Percentiles rank a stretch among this genome's conserved stretches.
Conservation (phyloP, 1,284 basidiomycete genomes). For the Ceratobasidium sp. region DNA sequence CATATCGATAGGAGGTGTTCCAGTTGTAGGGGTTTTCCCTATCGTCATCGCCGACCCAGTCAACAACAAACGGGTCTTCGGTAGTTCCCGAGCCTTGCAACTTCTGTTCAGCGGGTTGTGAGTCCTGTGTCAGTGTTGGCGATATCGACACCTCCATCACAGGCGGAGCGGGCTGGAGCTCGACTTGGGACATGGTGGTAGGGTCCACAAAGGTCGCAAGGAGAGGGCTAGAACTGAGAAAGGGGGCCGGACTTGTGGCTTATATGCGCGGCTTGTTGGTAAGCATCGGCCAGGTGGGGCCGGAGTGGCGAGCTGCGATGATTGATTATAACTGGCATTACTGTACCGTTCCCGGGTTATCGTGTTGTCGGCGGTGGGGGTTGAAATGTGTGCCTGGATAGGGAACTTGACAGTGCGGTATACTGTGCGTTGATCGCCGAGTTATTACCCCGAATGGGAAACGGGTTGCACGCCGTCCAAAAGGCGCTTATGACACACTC, state of each 20-base stretch:
- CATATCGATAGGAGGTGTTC: constrained; percentile 58
- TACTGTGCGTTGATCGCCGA: not conserved
- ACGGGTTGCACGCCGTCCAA: no score
- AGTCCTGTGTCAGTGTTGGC: constrained; percentile 13
- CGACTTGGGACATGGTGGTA: not conserved
- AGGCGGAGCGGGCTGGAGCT: not conserved
- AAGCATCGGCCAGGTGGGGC: not conserved
- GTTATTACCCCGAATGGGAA: not conserved
- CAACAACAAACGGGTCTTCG: constrained; percentile 63
- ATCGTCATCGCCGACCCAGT: constrained; percentile 61
- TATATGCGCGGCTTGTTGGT: not conserved
- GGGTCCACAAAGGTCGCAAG: not conserved
- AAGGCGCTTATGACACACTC: not conserved
- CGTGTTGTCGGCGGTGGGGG: not conserved
- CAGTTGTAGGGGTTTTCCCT: constrained; percentile 70
- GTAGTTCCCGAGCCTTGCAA: constrained; percentile 53
- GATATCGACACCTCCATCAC: not conserved
- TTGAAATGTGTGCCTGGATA: not conserved
- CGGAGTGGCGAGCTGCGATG: not conserved
- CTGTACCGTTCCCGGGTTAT: not conserved
- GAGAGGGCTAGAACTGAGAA: not conserved
- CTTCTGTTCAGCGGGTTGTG: not conserved
- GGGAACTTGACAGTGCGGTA: not conserved
- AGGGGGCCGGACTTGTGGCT: not conserved
- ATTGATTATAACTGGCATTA: not conserved